Conservation (phyloP, 164 flowering plant genomes). For the Vitis rupestris region DNA sequence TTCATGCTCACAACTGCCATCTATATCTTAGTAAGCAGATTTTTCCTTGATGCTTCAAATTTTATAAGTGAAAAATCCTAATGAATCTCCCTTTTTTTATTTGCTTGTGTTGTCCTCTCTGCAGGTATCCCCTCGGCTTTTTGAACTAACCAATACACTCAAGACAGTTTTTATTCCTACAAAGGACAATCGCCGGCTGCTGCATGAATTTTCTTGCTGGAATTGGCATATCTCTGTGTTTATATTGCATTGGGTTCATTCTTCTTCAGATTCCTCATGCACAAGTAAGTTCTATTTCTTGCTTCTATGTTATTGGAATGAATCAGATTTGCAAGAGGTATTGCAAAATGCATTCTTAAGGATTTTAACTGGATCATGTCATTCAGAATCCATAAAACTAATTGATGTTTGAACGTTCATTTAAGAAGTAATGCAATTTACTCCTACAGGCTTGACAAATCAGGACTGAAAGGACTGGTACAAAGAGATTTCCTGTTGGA, state of each 20-base stretch:
- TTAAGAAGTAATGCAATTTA: background rate
- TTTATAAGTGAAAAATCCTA: background rate
- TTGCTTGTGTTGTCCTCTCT: slow-evolving; percentile 5
- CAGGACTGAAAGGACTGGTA: background rate
- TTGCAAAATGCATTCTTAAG: too few species aligned
- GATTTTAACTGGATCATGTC: background rate
- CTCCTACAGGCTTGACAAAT: slow-evolving; percentile 26
- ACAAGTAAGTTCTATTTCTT: slow-evolving; percentile 31
- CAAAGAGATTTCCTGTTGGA: slow-evolving; percentile 7
- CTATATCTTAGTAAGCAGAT: slow-evolving; percentile 61
- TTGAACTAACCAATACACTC: slow-evolving; percentile 77
- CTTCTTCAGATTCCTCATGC: slow-evolving; percentile 65
- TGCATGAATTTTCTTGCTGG: slow-evolving; percentile 63
- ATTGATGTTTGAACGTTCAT: background rate
- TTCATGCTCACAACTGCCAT: slow-evolving; percentile 95
- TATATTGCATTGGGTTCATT: slow-evolving; percentile 65
- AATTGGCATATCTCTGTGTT: slow-evolving; percentile 43
- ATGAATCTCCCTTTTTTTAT: background rate
- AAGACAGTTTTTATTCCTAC: slow-evolving; percentile 78
- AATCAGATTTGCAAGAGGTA: too few species aligned
- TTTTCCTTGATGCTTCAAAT: background rate
- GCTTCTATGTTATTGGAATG: background rate
- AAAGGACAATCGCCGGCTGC: slow-evolving; percentile 66
- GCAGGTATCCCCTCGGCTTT: slow-evolving; percentile 82
- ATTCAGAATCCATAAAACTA: background rate